Base-by-base conservation (phyloP, 2,329 filamentous ascomycete species). In the Penicillium concentricum region DNA sequence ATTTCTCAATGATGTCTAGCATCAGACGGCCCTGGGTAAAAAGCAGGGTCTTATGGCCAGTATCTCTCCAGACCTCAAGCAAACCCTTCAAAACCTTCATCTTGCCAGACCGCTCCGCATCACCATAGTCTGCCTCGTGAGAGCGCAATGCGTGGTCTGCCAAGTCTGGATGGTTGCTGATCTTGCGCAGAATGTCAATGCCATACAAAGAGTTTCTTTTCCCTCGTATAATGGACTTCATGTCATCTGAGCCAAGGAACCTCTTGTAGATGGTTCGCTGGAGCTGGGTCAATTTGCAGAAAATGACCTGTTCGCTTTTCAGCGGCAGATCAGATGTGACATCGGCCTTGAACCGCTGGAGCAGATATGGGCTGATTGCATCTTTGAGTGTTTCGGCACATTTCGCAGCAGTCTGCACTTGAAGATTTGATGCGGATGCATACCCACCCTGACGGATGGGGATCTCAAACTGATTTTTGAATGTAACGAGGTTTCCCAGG, bases 131-230 rank as follows among this genome's bases (percentile, higher is more conserved):
- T 1, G 81, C 69, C 64, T 88, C 87, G 53, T 78, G 76, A 0
- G 82, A 81, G 20, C 83, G 64, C 1, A 79, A 76, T 65, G 83
- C 84, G 65, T 87, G 90, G 65, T 94, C 87, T 2, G 89, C 78
- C 1, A 99, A 80, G 75, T 99, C 94, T 0, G 95, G 94, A 67
- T 99, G 95, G 61, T 99, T 99, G 79, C 93, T 97, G 53, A 99
- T 93, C 74, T 99, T 99, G 50, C 94, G 87, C 38, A 99, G 79
- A 26, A 92, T 89, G 66, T 97, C 92, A 61, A 99, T 91, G 8
- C 93, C 94, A 66, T 88, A 96, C 0, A 99, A 79, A 2, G 91
- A 89, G 68, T 96, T 89, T 4, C 88, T 84, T 58, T 85, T 88
- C 38, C 87, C 86, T 45, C 82, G 85, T 39, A 93, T 75, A 54